phyloP scores from a whole-genome alignment of 2,329 filamentous ascomycete species.

The Paraconiothyrium brasiliense region DNA sequence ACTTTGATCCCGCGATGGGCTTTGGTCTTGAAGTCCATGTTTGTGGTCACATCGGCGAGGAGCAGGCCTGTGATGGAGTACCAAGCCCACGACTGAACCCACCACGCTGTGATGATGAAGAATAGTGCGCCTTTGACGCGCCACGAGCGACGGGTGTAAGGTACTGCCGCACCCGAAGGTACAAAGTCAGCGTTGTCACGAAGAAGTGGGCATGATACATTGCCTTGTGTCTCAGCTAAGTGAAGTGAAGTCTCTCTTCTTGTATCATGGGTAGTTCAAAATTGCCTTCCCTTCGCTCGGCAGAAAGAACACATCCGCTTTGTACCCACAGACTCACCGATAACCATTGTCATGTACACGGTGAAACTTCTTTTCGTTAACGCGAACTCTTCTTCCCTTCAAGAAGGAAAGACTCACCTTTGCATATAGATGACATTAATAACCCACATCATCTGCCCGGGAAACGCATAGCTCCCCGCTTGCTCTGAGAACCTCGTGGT shows the following conservation, averaged over 20 bases:
- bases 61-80: conserved; percentile 58
- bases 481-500: conserved; percentile 47
- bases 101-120: conserved; percentile 55
- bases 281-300: too few relatives aligned
- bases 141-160: conserved; percentile 50
- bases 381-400: background rate
- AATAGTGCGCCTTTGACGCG: conserved; percentile 45
- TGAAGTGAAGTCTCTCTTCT: too few relatives aligned
- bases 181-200: too few relatives aligned
- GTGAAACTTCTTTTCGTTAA: conserved; percentile 42
- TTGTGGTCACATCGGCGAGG: conserved; percentile 49
- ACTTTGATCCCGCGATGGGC: conserved; percentile 19
- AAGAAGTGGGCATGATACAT: too few relatives aligned
- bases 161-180: conserved; percentile 27
- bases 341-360: conserved; percentile 56
- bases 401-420: conserved; percentile 21
- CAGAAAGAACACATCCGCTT: too few relatives aligned
- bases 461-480: conserved; percentile 52
- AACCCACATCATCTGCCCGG: conserved; percentile 52
- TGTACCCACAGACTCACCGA: conserved; percentile 23
- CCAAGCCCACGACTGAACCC: conserved; percentile 56
- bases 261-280: too few relatives aligned
- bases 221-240: too few relatives aligned
- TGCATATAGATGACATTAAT: conserved; percentile 55
- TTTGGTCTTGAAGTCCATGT: conserved; percentile 47